Evolutionary conservation across 306 rosid genomes (phyloP).

Genomic region (Citrullus amarus): DNA sequence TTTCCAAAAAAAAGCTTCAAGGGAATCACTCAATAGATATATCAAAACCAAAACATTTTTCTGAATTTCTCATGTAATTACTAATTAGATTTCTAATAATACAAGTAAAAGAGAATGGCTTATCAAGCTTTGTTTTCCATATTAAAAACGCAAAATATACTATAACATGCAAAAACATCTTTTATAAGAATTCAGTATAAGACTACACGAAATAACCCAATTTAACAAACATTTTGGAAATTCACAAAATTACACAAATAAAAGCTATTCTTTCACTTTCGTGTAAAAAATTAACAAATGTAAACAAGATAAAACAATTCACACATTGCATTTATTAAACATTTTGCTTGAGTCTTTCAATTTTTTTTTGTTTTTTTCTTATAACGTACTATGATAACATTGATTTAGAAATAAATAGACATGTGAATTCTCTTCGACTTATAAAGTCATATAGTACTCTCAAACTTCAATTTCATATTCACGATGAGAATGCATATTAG

Average conservation of each 20-base stretch:
- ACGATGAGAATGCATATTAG: too few relatives aligned
- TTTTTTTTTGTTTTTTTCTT: too few relatives aligned
- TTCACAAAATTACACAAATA: background rate
- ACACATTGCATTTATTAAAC: background rate
- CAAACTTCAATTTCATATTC: too few relatives aligned
- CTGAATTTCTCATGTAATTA: background rate
- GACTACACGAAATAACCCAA: background rate
- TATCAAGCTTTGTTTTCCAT: background rate
- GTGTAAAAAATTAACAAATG: background rate
- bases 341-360: too few relatives aligned
- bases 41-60: background rate
- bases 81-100: background rate
- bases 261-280: background rate
- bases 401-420: too few relatives aligned
- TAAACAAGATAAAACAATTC: background rate
- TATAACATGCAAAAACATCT: background rate
- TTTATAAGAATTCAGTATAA: background rate
- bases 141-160: background rate
- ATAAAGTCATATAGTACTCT: too few relatives aligned
- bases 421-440: too few relatives aligned
- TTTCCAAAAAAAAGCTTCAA: too few relatives aligned
- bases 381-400: too few relatives aligned
- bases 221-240: background rate
- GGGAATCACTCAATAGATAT: too few relatives aligned
- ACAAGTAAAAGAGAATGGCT: background rate